phyloP scores from a whole-genome alignment of 306 rosid species.

The Quercus mongolica region DNA sequence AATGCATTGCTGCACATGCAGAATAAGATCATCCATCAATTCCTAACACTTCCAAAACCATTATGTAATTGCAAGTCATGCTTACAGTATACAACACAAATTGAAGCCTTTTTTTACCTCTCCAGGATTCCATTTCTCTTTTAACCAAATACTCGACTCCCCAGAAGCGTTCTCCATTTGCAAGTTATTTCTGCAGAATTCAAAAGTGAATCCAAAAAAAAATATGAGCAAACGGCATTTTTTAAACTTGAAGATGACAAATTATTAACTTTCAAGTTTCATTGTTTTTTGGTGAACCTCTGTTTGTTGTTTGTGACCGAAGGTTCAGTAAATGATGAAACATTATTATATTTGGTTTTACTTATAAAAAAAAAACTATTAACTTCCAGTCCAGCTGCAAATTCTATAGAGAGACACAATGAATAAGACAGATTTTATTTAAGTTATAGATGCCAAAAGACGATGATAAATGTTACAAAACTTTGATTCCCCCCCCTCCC shows the following conservation, averaged over 20 bases:
- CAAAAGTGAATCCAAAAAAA: neutral
- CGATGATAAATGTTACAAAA: neutral
- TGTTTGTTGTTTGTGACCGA: no score
- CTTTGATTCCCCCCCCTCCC: no score
- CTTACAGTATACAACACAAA: neutral
- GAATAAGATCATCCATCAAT: neutral
- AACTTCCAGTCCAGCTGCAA: neutral
- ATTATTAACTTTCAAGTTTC: neutral
- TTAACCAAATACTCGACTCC: constrained; percentile 61
- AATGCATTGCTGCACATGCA: neutral
- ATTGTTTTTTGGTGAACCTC: no score
- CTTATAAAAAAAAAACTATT: no score
- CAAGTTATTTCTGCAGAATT: constrained; percentile 44
- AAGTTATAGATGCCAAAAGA: neutral
- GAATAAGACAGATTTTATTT: neutral
- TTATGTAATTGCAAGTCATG: neutral
- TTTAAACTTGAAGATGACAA: neutral
- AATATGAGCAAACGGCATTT: neutral
- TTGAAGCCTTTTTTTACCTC: constrained; percentile 52
- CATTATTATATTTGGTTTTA: no score
- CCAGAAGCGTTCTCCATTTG: constrained; percentile 37
- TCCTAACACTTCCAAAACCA: neutral
- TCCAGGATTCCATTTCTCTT: constrained; percentile 83
- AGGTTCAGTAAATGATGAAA: no score
- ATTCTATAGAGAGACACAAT: neutral